These are phyloP conservation scores for Neoscytalidium dimidiatum DNA, from an alignment of 2,329 filamentous ascomycete species.

Conservation along the genomic window DNA sequence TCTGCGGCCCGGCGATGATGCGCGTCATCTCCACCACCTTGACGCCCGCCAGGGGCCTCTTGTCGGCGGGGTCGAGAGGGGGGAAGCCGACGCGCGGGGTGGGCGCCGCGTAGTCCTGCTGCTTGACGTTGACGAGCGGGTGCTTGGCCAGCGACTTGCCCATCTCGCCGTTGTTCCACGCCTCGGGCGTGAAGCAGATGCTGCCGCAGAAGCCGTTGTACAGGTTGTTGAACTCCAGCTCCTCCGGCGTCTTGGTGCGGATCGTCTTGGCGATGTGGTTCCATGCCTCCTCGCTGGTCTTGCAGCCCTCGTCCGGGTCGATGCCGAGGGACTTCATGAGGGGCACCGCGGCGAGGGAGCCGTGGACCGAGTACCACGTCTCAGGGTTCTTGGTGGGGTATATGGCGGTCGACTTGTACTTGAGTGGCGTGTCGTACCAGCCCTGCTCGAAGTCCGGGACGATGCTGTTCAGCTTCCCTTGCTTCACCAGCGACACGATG, in stretches of 20 bases:
- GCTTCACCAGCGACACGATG: conserved; percentile 29
- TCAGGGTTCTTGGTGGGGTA: conserved; percentile 51
- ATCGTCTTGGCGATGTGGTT: conserved; percentile 10
- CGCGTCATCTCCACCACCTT: conserved; percentile 44
- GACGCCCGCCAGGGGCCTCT: conserved; percentile 44
- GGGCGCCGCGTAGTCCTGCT: conserved; percentile 35
- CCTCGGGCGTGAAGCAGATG: conserved; percentile 47
- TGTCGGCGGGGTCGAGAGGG: conserved; percentile 30
- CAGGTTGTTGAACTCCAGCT: conserved; percentile 47
- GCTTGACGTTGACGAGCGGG: conserved; percentile 44
- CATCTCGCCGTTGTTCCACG: conserved; percentile 48
- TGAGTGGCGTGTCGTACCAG: conserved; percentile 38
- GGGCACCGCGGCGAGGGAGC: conserved; percentile 48
- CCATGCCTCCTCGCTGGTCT: conserved; percentile 28
- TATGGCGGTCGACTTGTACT: conserved; percentile 33
- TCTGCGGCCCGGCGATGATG: conserved; percentile 48
- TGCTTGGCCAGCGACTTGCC: conserved; percentile 45
- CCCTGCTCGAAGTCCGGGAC: conserved; percentile 45
- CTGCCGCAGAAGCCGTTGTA: conserved; percentile 46
- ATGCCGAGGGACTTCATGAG: conserved; percentile 52
- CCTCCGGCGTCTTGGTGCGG: conserved; percentile 37
- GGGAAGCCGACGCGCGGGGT: conserved; percentile 37
- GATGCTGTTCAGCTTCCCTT: conserved; percentile 31
- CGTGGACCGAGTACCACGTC: conserved; percentile 55
- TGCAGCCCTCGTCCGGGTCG: conserved; percentile 33